Evolutionary conservation across 345 rosid species (phyloP), one percentile per base, ranked within the genome.

Genomic region (Hibiscus tridactylites): DNA sequence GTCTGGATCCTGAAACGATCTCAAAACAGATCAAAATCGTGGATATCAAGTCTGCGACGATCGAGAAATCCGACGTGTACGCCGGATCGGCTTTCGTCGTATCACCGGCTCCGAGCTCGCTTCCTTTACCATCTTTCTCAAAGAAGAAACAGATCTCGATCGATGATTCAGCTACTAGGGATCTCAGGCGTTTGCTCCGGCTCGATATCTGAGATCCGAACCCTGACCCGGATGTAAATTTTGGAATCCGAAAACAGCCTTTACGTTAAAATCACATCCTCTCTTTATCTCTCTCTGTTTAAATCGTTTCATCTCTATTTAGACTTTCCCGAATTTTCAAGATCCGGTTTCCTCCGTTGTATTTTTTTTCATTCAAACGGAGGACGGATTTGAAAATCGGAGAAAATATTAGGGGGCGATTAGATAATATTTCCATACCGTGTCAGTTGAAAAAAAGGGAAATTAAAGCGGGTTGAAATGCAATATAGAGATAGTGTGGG

Each of bases 141-240:
- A 84, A 78, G 82, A 85, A 78, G 69, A 81, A 77, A 71, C 74
- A 76, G 26, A 53, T 69, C 3, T 56, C 81, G 11, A 63, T 86
- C 15, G 88, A 86, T 71, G 86, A 88, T 60, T 80, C 83, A 0
- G 92, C 92, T 33, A 86, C 90, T 72, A 81, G 88, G 59, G 88
- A 88, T 68, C 87, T 88, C 70, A 77, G 90, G 67, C 85, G 90
- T n/a, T 80, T 88, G 77, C 92, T 88, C 44, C 84, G 88, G 9
- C 82, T 88, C 0, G 84, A 88, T 12, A 17, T 77, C 12, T 83
- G 76, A 83, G 46, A 16, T 46, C 59, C 37, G 9, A 13, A 64
- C n/a, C 33, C 73, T 6, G n/a, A 33, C 21, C 60, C 59, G 47
- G 16, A 44, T 61, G 5, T 29, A 15, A 4, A 15, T 44, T 60